A percentile compares a stretch with the other conserved stretches of the same genome.
phyloP scores from a whole-genome alignment of 768 basidiomycete genomes.

The Pulveroboletus ravenelii region DNA sequence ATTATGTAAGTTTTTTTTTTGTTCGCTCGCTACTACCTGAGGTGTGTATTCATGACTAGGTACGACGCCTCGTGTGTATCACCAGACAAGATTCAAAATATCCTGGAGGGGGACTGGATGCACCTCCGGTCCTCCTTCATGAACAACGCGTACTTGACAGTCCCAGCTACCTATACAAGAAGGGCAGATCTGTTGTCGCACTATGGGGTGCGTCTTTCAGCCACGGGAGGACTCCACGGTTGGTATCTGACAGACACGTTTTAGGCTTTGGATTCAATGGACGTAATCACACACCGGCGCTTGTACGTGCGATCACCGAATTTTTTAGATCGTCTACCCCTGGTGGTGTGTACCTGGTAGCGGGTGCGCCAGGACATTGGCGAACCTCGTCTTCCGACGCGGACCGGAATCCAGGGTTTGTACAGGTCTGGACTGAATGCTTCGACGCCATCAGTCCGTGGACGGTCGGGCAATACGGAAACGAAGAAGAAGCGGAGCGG shows the following conservation, averaged over 20 bases:
- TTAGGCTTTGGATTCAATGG: slow-evolving; percentile 69
- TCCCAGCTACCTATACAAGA: slow-evolving; percentile 68
- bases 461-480: slow-evolving; percentile 70
- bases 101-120: slow-evolving; percentile 69
- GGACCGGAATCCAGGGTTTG: slow-evolving; percentile 60
- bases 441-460: slow-evolving; percentile 81
- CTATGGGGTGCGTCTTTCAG: slow-evolving; percentile 55
- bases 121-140: slow-evolving; percentile 63
- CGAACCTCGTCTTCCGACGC: slow-evolving; percentile 66
- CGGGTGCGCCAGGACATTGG: slow-evolving; percentile 71
- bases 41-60: slow-evolving; percentile 37
- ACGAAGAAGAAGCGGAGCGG: slow-evolving; percentile 53
- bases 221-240: neutral
- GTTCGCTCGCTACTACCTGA: neutral
- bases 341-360: slow-evolving; percentile 74
- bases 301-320: slow-evolving; percentile 48
- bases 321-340: slow-evolving; percentile 62
- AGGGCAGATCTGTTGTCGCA: slow-evolving; percentile 64
- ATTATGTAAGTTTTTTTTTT: slow-evolving; percentile 27
- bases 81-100: slow-evolving; percentile 57
- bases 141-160: slow-evolving; percentile 60
- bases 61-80: slow-evolving; percentile 81
- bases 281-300: slow-evolving; percentile 55
- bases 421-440: slow-evolving; percentile 65
- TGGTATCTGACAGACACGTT: neutral